A percentile compares a stretch with the other conserved stretches of the same genome.
These are phyloP conservation scores for Candida nitratophila DNA, from an alignment of 805 yeast genomes.

Conservation along the genomic window DNA sequence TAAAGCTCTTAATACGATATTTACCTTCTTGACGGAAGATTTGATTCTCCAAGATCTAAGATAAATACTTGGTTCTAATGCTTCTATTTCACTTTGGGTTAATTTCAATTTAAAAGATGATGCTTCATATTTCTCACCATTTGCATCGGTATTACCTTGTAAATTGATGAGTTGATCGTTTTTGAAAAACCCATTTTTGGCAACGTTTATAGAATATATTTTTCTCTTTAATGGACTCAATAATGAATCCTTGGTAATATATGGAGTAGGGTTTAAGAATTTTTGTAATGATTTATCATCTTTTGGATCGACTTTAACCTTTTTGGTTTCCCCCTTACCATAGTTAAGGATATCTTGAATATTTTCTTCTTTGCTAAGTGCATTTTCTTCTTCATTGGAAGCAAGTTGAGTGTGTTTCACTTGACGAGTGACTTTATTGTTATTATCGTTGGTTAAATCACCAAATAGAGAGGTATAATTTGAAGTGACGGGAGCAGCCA, in stretches of 20 bases:
- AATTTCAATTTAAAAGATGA: slow-evolving; percentile 47
- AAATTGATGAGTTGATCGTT: slow-evolving; percentile 45
- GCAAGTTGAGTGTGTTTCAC: not conserved
- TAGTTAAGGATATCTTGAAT: slow-evolving; percentile 1
- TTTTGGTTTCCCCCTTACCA: slow-evolving; percentile 4
- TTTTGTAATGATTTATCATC: slow-evolving; percentile 37
- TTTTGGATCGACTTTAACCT: slow-evolving; percentile 19
- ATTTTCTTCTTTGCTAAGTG: not conserved
- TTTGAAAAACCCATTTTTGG: slow-evolving; percentile 60
- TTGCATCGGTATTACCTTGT: slow-evolving; percentile 29
- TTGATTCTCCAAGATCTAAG: slow-evolving; percentile 75
- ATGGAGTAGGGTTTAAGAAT: slow-evolving; percentile 43
- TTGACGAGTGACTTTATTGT: not conserved
- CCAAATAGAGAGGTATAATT: slow-evolving; percentile 21
- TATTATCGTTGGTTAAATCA: slow-evolving; percentile 8
- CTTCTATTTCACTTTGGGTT: slow-evolving; percentile 58
- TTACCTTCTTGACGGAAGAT: slow-evolving; percentile 85
- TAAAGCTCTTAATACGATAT: slow-evolving; percentile 68
- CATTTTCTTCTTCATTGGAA: not conserved
- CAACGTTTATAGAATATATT: slow-evolving; percentile 56
- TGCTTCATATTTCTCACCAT: too few species aligned
- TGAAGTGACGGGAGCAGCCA: not conserved
- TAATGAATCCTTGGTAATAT: slow-evolving; percentile 45
- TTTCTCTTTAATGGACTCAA: slow-evolving; percentile 66
- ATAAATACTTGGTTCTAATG: slow-evolving; percentile 84